Evolutionary conservation across 2,329 filamentous ascomycete genomes (phyloP), one percentile per base, ranked within the genome.

Genomic region (Lasiodiplodia gonubiensis): DNA sequence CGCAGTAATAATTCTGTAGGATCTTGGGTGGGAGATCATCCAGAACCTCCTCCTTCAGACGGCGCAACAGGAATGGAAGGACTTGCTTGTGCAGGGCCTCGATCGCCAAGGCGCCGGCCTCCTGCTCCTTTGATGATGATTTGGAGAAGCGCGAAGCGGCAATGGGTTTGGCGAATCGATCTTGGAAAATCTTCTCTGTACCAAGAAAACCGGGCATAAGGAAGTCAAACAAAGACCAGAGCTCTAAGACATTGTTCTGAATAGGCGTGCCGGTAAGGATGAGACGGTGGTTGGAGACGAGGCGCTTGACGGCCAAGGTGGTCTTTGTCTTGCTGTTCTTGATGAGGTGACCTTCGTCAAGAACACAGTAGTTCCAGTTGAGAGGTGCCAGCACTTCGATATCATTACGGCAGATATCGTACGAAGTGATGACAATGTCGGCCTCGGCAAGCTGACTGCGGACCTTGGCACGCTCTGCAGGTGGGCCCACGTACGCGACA

Each of bases 11-110:
- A 79, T 99, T 99, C 78, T 99, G 95, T 63, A 99, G 83, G 74
- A 99, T 99, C 88, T 99, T 99, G 8, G 95, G 95, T 2, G 95
- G 95, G 10, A 99, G 84, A 74, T 99, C 95, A 72, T 99, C 92
- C 68, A 99, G 85, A 21, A 99, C 95, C 78, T 99, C 95, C 80
- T 99, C 95, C 81, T 99, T 99, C 72, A 99, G 86, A 73, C 95
- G 94, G 69, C 95, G 92, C 48, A 99, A 87, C 69, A 99, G 84
- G 89, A 99, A 99, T 1, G 95, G 95, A 39, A 99, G 83, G 1
- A 99, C 96, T 77, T 99, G 95, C 78, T 99, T 99, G 81, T 99
- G 95, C 25, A 99, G 84, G n/a, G 95, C 95, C 79, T 99, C 95
- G 67, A 99, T 97, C 0, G 95, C 95, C 30, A 99, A 83, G 1